phyloP scores from a whole-genome alignment of 169 alveolate genomes.

The Theileria luwenshuni region DNA sequence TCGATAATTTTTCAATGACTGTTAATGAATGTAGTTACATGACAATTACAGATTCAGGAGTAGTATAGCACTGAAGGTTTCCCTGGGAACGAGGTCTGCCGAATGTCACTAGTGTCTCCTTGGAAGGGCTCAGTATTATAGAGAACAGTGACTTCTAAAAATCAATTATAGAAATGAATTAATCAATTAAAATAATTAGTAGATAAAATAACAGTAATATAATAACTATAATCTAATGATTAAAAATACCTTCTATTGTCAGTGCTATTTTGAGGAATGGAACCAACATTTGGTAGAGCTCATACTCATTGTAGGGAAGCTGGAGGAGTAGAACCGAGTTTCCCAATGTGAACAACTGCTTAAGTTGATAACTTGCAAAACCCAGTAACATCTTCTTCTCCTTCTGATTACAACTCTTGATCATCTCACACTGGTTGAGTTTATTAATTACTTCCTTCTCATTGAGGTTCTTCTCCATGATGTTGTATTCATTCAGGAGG shows the following conservation, averaged over 20 bases:
- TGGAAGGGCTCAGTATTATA: constrained; percentile 60
- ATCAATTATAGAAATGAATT: constrained; percentile 39
- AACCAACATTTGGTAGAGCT: constrained; percentile 51
- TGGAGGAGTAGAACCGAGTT: constrained; percentile 37
- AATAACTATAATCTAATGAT: not conserved
- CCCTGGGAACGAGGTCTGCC: constrained; percentile 73
- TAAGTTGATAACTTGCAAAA: constrained; percentile 84
- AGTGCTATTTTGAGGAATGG: constrained; percentile 62
- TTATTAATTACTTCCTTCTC: constrained; percentile 62
- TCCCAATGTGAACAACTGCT: constrained; percentile 70
- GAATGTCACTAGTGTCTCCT: constrained; percentile 64
- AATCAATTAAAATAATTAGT: not conserved
- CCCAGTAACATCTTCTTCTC: constrained; percentile 82
- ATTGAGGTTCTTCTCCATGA: constrained; percentile 13
- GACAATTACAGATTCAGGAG: too few relatives aligned
- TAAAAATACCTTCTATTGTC: constrained; percentile 57
- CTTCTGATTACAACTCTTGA: constrained; percentile 63
- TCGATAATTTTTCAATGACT: constrained; percentile 92
- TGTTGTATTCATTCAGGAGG: constrained; percentile 27
- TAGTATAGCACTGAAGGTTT: constrained; percentile 74
- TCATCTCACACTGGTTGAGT: constrained; percentile 59
- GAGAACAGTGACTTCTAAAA: constrained; percentile 66
- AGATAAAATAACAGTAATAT: not conserved
- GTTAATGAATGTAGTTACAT: constrained; percentile 68
- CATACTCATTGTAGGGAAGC: constrained; percentile 67